Percentiles rank a stretch among this genome's conserved stretches.
Conservation (phyloP, 2,329 filamentous ascomycete species). For the Ploettnerulaceae sp. region DNA sequence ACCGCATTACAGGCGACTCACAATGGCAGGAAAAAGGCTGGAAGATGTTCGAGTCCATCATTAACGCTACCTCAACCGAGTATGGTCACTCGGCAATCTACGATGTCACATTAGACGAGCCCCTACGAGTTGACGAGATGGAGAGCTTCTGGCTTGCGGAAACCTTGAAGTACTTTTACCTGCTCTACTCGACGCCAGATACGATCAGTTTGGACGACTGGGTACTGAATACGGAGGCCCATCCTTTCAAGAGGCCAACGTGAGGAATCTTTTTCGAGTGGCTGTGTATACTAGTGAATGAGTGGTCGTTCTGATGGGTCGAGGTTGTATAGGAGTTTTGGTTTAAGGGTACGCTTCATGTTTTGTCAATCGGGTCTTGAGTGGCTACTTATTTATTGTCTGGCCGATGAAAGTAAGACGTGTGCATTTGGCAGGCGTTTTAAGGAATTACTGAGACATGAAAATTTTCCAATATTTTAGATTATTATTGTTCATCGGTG, state of each 20-base stretch:
- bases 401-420: background rate
- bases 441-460: too few relatives aligned
- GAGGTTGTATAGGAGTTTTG: constrained; percentile 9
- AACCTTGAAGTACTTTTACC: constrained; percentile 88
- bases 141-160: constrained; percentile 90
- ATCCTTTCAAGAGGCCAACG: constrained; percentile 33
- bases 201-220: constrained; percentile 61
- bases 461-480: too few relatives aligned
- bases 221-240: constrained; percentile 48
- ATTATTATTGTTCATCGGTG: too few relatives aligned
- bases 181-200: constrained; percentile 67
- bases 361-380: background rate
- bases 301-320: background rate
- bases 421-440: constrained; percentile 9
- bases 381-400: background rate
- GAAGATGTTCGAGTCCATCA: constrained; percentile 74
- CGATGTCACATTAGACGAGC: constrained; percentile 49
- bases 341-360: background rate
- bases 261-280: background rate
- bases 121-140: constrained; percentile 57
- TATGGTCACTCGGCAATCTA: constrained; percentile 66
- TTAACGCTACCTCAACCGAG: constrained; percentile 59
- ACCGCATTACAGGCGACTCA: constrained; percentile 78
- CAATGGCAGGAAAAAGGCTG: constrained; percentile 77
- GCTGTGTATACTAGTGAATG: background rate